Percentiles rank a stretch among this genome's conserved stretches.
Evolutionary conservation across 306 rosid genomes (phyloP).

Genomic region (Myrica gale): DNA sequence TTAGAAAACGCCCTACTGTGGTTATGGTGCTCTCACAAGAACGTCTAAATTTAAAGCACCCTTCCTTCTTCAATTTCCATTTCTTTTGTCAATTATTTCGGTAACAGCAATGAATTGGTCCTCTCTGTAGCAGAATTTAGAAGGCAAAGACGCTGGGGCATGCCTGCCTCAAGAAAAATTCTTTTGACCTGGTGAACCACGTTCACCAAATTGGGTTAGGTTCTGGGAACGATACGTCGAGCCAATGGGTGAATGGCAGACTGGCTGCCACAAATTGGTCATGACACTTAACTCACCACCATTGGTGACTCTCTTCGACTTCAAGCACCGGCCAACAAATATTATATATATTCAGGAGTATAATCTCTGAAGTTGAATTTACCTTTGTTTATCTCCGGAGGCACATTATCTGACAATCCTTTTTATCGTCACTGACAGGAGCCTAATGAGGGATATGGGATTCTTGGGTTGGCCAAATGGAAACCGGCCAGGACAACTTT

Average conservation of each 20-base stretch:
- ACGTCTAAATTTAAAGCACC: not conserved
- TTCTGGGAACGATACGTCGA: constrained; percentile 45
- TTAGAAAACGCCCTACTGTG: too few species aligned
- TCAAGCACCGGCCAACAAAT: not conserved
- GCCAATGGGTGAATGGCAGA: constrained; percentile 37
- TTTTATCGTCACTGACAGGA: not conserved
- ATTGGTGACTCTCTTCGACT: constrained; percentile 28
- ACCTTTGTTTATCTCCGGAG: constrained; percentile 9
- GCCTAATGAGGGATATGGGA: not conserved
- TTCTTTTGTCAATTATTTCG: not conserved
- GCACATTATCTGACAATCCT: not conserved
- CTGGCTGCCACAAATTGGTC: constrained; percentile 15
- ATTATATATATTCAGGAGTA: not conserved
- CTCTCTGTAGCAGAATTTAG: not conserved
- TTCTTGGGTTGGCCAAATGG: constrained; percentile 3
- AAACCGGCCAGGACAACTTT: not conserved
- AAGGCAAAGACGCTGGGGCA: not conserved
- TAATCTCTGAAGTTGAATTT: not conserved
- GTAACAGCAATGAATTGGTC: not conserved
- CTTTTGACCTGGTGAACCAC: not conserved
- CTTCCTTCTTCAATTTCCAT: constrained; percentile 17
- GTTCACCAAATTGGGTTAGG: constrained; percentile 46
- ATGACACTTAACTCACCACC: constrained; percentile 34
- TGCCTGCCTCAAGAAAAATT: constrained; percentile 9
- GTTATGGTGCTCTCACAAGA: too few species aligned